A percentile compares a stretch with the other conserved stretches of the same genome.
These are phyloP conservation scores for Neonectria neomacrospora DNA, from an alignment of 2,329 filamentous ascomycete species.

Conservation along the genomic window DNA sequence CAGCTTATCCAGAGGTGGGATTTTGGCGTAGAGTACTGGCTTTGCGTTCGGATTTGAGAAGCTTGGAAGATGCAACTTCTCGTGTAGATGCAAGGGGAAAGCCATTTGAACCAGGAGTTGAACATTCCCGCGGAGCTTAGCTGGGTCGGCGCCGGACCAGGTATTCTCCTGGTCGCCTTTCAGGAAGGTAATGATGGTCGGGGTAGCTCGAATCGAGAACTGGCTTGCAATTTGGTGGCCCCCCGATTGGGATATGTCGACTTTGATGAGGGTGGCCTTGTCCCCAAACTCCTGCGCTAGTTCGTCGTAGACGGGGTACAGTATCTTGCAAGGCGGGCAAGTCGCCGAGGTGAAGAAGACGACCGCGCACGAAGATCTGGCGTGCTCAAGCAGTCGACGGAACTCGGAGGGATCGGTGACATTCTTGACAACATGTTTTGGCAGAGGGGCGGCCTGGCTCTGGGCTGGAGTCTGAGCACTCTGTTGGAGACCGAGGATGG, in stretches of 20 bases:
- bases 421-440: slow-evolving; percentile 63
- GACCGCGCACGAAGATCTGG: slow-evolving; percentile 76
- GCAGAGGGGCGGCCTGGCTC: slow-evolving; percentile 41
- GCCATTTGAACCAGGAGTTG: slow-evolving; percentile 80
- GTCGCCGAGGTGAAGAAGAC: slow-evolving; percentile 94
- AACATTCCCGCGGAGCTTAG: slow-evolving; percentile 76
- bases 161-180: slow-evolving; percentile 79
- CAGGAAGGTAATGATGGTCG: slow-evolving; percentile 89
- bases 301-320: slow-evolving; percentile 85
- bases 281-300: slow-evolving; percentile 78
- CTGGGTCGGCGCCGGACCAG: slow-evolving; percentile 82
- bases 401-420: slow-evolving; percentile 60
- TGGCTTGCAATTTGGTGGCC: slow-evolving; percentile 71
- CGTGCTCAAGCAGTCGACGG: slow-evolving; percentile 59
- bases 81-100: slow-evolving; percentile 80
- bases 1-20: slow-evolving; percentile 86
- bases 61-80: slow-evolving; percentile 74
- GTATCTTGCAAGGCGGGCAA: slow-evolving; percentile 83
- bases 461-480: slow-evolving; percentile 42
- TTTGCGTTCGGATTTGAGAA: slow-evolving; percentile 72
- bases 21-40: slow-evolving; percentile 78
- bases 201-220: slow-evolving; percentile 80
- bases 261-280: slow-evolving; percentile 80
- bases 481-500: slow-evolving; percentile 64
- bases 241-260: slow-evolving; percentile 76